Evolutionary conservation across 345 rosid species (phyloP).

Genomic region (Carallia pectinifolia): DNA sequence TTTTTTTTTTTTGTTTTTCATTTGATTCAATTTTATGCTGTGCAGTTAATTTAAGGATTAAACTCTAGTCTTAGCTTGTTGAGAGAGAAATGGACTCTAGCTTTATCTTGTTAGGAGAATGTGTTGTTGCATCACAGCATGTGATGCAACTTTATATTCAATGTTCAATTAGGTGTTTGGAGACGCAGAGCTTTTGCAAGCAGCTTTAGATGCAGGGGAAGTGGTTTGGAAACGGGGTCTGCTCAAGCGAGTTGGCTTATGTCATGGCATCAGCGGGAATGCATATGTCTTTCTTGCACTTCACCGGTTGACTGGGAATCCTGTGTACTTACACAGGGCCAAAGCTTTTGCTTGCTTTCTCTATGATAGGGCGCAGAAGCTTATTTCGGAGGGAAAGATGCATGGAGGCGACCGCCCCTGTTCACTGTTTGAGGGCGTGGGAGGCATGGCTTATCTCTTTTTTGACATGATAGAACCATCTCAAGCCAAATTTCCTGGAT

Average conservation of each 20-base stretch:
- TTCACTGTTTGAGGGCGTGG: conserved; percentile 61
- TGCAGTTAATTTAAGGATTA: too few species aligned
- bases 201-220: conserved; percentile 62
- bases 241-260: conserved; percentile 65
- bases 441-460: conserved; percentile 64
- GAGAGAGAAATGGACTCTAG: neutral
- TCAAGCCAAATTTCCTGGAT: conserved; percentile 58
- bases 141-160: neutral
- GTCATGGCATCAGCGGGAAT: conserved; percentile 74
- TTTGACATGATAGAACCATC: conserved; percentile 55
- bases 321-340: conserved; percentile 46
- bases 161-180: conserved; percentile 51
- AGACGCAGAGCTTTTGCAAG: conserved; percentile 53
- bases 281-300: conserved; percentile 59
- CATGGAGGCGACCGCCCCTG: conserved; percentile 62
- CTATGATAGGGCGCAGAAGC: conserved; percentile 45
- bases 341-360: conserved; percentile 71
- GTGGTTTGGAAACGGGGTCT: conserved; percentile 66
- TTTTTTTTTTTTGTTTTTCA: too few species aligned
- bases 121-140: neutral
- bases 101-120: neutral
- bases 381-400: conserved; percentile 54
- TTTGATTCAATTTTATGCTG: too few species aligned
- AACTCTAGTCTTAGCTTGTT: too few species aligned
- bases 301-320: conserved; percentile 46